These are phyloP conservation scores for Fremontodendron californicum DNA, from an alignment of 345 rosid species.

Conservation along the genomic window DNA sequence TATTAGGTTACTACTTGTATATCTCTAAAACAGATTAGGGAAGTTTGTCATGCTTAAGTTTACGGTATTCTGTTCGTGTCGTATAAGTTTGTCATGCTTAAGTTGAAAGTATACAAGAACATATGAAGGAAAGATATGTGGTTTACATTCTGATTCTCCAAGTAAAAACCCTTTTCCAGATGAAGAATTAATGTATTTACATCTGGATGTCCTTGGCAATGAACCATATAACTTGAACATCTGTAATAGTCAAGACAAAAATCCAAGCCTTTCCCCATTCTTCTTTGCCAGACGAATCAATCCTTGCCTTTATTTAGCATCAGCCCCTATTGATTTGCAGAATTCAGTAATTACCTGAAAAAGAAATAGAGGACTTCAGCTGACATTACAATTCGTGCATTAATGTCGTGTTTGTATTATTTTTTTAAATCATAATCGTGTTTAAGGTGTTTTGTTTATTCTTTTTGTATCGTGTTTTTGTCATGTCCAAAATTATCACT, in stretches of 20 bases:
- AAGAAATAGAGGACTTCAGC: too few relatives aligned
- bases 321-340: too few relatives aligned
- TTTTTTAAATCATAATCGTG: too few relatives aligned
- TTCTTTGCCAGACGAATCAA: slow-evolving; percentile 98
- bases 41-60: not conserved
- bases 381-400: too few relatives aligned
- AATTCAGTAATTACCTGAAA: too few relatives aligned
- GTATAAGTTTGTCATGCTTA: too few relatives aligned
- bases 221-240: slow-evolving; percentile 14
- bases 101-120: slow-evolving; percentile 10
- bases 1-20: not conserved
- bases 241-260: slow-evolving; percentile 19
- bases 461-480: slow-evolving; percentile 92
- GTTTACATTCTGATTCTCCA: slow-evolving; percentile 16
- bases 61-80: not conserved
- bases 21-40: not conserved
- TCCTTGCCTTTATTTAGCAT: too few relatives aligned
- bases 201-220: slow-evolving; percentile 6
- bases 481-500: slow-evolving; percentile 70
- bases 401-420: too few relatives aligned
- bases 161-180: slow-evolving; percentile 9
- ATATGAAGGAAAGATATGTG: not conserved
- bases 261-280: slow-evolving; percentile 92
- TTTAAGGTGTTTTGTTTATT: slow-evolving; percentile 93
- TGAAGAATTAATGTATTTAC: slow-evolving; percentile 15